Conservation (phyloP, 2,329 filamentous ascomycete genomes). For the Neopestalotiopsis sp. region DNA sequence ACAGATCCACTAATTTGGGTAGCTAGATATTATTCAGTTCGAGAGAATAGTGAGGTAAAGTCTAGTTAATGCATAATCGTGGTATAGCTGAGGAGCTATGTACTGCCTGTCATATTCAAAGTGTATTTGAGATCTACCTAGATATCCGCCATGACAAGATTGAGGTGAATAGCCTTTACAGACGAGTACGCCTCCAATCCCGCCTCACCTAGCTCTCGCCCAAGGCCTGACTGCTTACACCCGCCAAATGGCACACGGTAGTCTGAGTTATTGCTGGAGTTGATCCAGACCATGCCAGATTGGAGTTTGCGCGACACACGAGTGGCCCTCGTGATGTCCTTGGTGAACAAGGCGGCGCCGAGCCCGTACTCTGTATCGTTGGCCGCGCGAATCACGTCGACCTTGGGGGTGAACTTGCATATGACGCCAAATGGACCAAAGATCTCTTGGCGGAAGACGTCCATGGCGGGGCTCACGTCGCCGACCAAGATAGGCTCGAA, state of each 20-base stretch:
- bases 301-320: slow-evolving; percentile 60
- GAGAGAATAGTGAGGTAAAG: too few relatives aligned
- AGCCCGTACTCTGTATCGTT: slow-evolving; percentile 66
- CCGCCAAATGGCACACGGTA: slow-evolving; percentile 18
- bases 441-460: too few relatives aligned
- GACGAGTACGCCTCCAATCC: slow-evolving; percentile 18
- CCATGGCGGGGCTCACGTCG: not conserved
- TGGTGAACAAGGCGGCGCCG: slow-evolving; percentile 65
- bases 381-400: slow-evolving; percentile 48
- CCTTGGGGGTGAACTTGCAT: slow-evolving; percentile 41
- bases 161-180: slow-evolving; percentile 21
- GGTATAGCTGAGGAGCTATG: too few relatives aligned
- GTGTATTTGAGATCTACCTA: too few relatives aligned
- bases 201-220: slow-evolving; percentile 10
- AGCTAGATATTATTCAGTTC: too few relatives aligned
- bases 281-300: slow-evolving; percentile 63
- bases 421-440: too few relatives aligned
- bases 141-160: too few relatives aligned
- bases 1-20: too few relatives aligned
- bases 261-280: slow-evolving; percentile 34
- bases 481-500: slow-evolving; percentile 52
- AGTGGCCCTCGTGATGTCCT: slow-evolving; percentile 58
- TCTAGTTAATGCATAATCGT: too few relatives aligned
- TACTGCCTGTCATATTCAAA: too few relatives aligned
- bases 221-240: slow-evolving; percentile 18